phyloP scores from a whole-genome alignment of 1,284 basidiomycete species.

The Leccinum insigne region DNA sequence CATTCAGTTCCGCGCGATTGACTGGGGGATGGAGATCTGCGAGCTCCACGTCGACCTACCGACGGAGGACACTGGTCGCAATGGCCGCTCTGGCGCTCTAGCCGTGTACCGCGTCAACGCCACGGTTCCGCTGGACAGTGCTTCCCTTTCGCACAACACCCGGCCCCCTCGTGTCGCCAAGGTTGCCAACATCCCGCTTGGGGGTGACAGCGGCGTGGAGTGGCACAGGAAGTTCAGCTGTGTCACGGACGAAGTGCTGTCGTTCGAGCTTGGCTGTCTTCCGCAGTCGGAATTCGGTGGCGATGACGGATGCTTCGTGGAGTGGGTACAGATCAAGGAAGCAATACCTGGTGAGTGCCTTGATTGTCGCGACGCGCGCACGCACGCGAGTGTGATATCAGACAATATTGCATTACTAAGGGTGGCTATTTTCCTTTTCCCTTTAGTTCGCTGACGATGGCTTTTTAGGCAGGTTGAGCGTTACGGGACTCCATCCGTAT shows the following conservation, averaged over 20 bases:
- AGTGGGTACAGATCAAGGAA: constrained; percentile 20
- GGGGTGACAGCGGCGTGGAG: neutral
- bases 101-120: constrained; percentile 16
- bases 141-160: constrained; percentile 13
- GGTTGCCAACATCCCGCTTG: constrained; percentile 9
- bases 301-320: constrained; percentile 9
- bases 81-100: constrained; percentile 8
- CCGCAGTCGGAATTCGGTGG: constrained; percentile 11
- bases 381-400: neutral
- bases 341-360: constrained; percentile 11
- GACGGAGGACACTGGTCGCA: constrained; percentile 2
- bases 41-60: constrained; percentile 18
- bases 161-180: constrained; percentile 14
- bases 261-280: constrained; percentile 16
- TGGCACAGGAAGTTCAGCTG: constrained; percentile 19
- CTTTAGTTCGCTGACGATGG: neutral
- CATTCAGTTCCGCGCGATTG: constrained; percentile 18
- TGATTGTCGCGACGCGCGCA: neutral
- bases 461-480: neutral
- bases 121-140: constrained; percentile 12
- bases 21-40: constrained; percentile 22
- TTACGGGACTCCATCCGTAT: neutral
- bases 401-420: neutral
- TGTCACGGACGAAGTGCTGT: constrained; percentile 14
- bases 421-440: neutral